Evolutionary conservation across 164 flowering plant species (phyloP), one percentile per base, ranked within the genome.

Genomic region (Akebia trifoliata): DNA sequence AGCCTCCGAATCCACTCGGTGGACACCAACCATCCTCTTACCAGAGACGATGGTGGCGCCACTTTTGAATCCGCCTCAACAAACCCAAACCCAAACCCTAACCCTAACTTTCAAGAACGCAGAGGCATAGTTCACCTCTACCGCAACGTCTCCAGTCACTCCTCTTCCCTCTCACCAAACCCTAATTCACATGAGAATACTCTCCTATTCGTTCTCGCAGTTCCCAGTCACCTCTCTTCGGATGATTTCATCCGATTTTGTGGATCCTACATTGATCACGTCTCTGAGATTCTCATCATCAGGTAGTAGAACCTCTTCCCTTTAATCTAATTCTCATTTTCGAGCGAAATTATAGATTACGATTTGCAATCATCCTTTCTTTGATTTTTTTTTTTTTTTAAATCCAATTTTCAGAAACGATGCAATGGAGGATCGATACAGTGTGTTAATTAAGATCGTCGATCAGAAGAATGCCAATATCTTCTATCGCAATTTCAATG

Each of bases 371-470:
- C 2, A 2, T 21, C 6, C 18, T 32, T 17, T 17, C 31, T 38
- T 42, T 56, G 39, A 31, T 4, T 21, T 8, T 29, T n/a, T 59
- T 35, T 25, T 15, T 37, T 51, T n/a, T n/a, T n/a, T n/a, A n/a
- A n/a, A n/a, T n/a, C n/a, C 9, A 32, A 35, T 50, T 31, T 68
- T 50, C 62, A 90, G 98, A 74, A 85, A 93, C 53, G 97, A 93
- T 69, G 97, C 72, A 17, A 71, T 89, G 71, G 97, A 93, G 54
- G 95, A 93, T 65, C 74, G 94, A 54, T 93, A 87, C 47, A 83
- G 95, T 60, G 89, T 84, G 43, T 63, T 89, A 69, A 76, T 93
- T 20, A 73, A 63, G 63, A 63, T 84, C 20, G 70, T 53, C 12
- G 68, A 81, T 71, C 82, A 80, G 76, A 36, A 61, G 47, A 65